Evolutionary conservation across 129 eudicot species (phyloP), one percentile per base, ranked within the genome.

Genomic region (Flaveria ramosissima): DNA sequence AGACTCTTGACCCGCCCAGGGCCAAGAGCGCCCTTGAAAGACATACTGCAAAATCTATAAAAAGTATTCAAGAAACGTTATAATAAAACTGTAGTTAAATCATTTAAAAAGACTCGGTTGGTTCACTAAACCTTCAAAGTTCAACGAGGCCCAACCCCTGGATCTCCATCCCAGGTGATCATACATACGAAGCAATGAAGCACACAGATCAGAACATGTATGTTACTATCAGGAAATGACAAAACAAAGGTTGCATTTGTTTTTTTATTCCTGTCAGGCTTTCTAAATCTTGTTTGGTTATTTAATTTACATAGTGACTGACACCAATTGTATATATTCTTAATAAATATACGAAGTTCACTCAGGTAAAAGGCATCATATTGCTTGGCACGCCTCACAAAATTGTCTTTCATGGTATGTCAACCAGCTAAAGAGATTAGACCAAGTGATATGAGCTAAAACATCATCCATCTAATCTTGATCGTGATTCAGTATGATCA

Each of bases 81-180:
- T 14, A 62, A 41, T 12, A 61, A 27, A 26, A 27, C 19, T 13
- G 14, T 62, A 62, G 43, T 14, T 12, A 14, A 27, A 62, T 26
- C 19, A 11, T 27, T 13, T 27, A 26, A 62, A 4, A 26, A 62
- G 2, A 26, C 17, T 26, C 6, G 9, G 20, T 5, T 17, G 42
- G 45, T 27, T 62, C 65, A 59, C 65, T 59, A 30, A 59, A 59
- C 65, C 65, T 8, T 23, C 15, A 15, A 2, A 14, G 7, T 59
- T 59, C 36, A 59, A 59, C 21, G 65, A 21, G 65, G 65, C 2
- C 21, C 15, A 15, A 15, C 16, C 32, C 65, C 65, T 59, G 51
- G 73, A 45, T 69, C 57, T 45, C 42, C 73, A 50, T 21, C 57
- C 73, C 23, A 13, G 9, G 57, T 45, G 42, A 21, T 21, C 57